Conservation (phyloP, 148 eudicot genomes). For the Diospyros kaki region DNA sequence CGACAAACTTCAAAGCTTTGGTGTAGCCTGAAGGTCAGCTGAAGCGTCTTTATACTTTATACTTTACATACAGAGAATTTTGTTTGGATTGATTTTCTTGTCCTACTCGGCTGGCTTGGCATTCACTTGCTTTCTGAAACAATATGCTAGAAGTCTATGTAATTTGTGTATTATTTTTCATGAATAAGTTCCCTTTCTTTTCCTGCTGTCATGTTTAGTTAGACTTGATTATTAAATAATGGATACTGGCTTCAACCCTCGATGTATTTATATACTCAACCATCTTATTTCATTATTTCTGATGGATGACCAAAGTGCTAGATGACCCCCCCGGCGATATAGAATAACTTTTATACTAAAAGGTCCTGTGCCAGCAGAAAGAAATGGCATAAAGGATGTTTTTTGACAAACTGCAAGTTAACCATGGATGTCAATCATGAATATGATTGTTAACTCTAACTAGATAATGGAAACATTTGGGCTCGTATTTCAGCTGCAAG, state of each 20-base stretch:
- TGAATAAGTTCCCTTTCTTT: background rate
- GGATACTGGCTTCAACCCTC: background rate
- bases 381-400: no score
- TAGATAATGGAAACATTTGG: background rate
- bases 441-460: no score
- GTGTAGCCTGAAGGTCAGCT: constrained; percentile 66
- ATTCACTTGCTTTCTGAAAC: background rate
- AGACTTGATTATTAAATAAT: background rate
- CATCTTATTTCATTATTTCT: no score
- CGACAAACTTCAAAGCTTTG: constrained; percentile 70
- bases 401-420: no score
- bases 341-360: background rate
- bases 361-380: no score
- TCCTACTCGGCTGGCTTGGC: background rate
- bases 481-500: no score
- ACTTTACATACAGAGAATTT: background rate
- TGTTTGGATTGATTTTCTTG: constrained; percentile 3
- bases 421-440: no score
- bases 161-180: background rate
- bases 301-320: background rate
- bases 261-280: background rate
- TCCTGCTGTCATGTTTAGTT: background rate
- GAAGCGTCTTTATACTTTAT: background rate
- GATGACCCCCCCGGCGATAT: background rate
- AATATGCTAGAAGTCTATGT: background rate